Conservation (phyloP, 345 rosid species). For the Acer saccharum region DNA sequence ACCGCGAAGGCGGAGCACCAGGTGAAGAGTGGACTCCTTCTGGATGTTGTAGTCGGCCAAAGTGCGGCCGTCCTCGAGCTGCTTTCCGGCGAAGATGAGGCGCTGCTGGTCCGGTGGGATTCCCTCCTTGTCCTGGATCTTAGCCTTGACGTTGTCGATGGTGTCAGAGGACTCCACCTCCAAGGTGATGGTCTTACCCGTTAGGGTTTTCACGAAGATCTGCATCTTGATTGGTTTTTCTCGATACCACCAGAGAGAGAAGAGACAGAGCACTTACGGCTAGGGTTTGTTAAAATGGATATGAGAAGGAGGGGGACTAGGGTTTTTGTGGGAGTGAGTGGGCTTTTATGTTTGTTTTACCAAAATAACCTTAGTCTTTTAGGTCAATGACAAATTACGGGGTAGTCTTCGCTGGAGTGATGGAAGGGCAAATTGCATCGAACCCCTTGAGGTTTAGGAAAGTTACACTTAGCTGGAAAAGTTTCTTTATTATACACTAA, state of each 20-base stretch:
- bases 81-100: conserved; percentile 70
- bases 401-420: not conserved
- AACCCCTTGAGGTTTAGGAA: no score
- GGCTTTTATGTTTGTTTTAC: not conserved
- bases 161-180: conserved; percentile 74
- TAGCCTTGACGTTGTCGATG: conserved; percentile 68
- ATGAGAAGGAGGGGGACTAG: not conserved
- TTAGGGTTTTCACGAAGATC: conserved; percentile 80
- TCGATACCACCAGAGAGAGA: not conserved
- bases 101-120: conserved; percentile 76
- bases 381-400: no score
- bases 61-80: conserved; percentile 65
- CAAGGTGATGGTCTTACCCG: conserved; percentile 74
- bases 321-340: not conserved
- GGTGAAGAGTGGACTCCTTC: conserved; percentile 58
- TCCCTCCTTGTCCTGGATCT: conserved; percentile 74
- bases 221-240: conserved; percentile 43
- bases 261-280: conserved; percentile 5
- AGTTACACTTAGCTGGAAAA: no score
- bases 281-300: conserved; percentile 16
- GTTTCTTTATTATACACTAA: no score
- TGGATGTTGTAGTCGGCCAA: conserved; percentile 57
- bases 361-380: not conserved
- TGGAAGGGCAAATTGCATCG: no score
- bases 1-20: conserved; percentile 55